Conservation (phyloP, 176 grass and related monocot species). For the Raddia guianensis region DNA sequence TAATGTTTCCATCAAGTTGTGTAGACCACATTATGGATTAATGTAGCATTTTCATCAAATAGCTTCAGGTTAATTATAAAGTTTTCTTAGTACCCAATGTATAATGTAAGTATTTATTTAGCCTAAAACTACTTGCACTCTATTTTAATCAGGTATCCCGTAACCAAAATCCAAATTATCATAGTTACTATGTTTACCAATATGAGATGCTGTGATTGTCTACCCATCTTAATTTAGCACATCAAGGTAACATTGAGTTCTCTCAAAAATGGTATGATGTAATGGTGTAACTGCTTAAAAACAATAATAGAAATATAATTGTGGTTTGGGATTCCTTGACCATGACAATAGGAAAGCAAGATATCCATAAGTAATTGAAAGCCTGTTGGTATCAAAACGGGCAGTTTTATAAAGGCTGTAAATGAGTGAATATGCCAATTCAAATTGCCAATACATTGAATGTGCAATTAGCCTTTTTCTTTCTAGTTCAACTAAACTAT, state of each 20-base stretch:
- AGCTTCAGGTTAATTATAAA: constrained; percentile 16
- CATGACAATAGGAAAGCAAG: neutral
- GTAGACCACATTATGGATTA: neutral
- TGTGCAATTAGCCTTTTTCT: neutral
- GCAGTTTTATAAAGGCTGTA: neutral
- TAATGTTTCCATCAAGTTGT: neutral
- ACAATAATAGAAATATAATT: constrained; percentile 5
- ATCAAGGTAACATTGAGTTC: constrained; percentile 11
- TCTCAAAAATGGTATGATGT: neutral
- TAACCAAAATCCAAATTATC: constrained; percentile 17
- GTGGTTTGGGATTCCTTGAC: constrained; percentile 2
- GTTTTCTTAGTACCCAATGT: neutral
- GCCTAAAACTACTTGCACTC: neutral
- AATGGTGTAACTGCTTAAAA: neutral
- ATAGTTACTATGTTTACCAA: neutral
- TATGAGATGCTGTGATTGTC: no score
- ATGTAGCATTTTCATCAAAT: neutral
- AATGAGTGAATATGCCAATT: neutral
- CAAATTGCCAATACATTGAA: constrained; percentile 7
- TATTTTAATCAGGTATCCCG: constrained; percentile 6
- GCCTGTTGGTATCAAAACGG: neutral
- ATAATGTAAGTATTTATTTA: neutral
- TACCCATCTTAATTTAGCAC: constrained; percentile 5
- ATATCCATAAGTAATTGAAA: neutral
- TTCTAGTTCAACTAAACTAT: constrained; percentile 24